Conservation (phyloP, 2,329 filamentous ascomycete species). For the Ophioceras dolichostomum region DNA sequence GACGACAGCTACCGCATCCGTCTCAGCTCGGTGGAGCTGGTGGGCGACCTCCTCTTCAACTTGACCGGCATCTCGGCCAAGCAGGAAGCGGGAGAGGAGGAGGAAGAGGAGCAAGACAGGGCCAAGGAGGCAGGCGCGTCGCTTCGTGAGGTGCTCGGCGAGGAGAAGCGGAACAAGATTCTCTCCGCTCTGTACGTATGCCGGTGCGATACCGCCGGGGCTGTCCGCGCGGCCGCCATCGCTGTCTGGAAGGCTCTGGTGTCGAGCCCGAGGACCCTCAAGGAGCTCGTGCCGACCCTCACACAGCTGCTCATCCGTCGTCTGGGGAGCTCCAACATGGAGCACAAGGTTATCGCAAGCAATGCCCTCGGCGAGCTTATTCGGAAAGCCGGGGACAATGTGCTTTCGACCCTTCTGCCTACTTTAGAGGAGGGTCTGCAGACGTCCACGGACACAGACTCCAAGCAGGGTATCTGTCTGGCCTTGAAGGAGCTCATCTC, state of each 20-base stretch:
- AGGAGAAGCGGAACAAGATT: slow-evolving; percentile 94
- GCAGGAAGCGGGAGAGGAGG: slow-evolving; percentile 49
- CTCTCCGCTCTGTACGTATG: slow-evolving; percentile 96
- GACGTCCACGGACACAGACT: slow-evolving; percentile 78
- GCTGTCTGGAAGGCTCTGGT: slow-evolving; percentile 96
- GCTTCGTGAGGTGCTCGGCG: slow-evolving; percentile 85
- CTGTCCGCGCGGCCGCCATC: slow-evolving; percentile 82
- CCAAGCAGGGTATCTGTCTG: slow-evolving; percentile 94
- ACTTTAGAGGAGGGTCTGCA: slow-evolving; percentile 87
- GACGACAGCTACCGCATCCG: slow-evolving; percentile 96
- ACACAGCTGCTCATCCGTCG: slow-evolving; percentile 91
- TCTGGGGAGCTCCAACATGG: slow-evolving; percentile 90
- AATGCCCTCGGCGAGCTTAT: slow-evolving; percentile 95
- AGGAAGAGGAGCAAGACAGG: slow-evolving; percentile 60
- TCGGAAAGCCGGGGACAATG: slow-evolving; percentile 88
- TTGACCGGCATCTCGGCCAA: slow-evolving; percentile 85
- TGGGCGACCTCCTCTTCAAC: slow-evolving; percentile 94
- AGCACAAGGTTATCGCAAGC: slow-evolving; percentile 97
- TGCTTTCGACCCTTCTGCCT: slow-evolving; percentile 75
- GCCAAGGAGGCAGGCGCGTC: slow-evolving; percentile 82
- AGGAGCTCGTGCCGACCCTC: slow-evolving; percentile 88
- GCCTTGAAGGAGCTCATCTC: slow-evolving; percentile 87
- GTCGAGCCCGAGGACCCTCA: slow-evolving; percentile 79
- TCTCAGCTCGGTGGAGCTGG: slow-evolving; percentile 94
- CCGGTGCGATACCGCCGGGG: slow-evolving; percentile 86